These are phyloP conservation scores for Colletotrichum sp. DNA, from an alignment of 2,329 filamentous ascomycete species.

Conservation along the genomic window DNA sequence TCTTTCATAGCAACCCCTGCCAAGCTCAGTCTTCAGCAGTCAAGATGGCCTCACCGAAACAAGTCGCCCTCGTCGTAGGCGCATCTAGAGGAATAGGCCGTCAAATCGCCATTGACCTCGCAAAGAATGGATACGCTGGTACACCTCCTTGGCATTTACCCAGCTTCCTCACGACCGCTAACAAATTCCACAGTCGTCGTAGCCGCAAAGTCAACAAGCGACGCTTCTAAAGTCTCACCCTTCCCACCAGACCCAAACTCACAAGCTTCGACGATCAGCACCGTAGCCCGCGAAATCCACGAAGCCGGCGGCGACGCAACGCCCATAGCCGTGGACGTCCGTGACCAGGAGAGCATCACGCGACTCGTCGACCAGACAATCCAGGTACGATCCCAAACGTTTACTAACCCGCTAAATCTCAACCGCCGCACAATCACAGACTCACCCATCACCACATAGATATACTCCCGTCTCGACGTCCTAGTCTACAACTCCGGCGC, in stretches of 20 bases:
- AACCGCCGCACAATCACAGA: background rate
- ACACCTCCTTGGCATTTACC: constrained; percentile 19
- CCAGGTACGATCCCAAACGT: constrained; percentile 29
- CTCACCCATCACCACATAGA: constrained; percentile 29
- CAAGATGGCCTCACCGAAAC: constrained; percentile 12
- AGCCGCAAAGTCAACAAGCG: constrained; percentile 75
- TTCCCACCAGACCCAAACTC: constrained; percentile 83
- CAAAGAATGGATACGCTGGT: constrained; percentile 74
- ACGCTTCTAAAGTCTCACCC: constrained; percentile 57
- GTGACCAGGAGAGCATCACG: constrained; percentile 66
- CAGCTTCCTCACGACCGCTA: background rate
- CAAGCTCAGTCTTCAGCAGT: background rate
- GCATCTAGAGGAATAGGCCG: constrained; percentile 82
- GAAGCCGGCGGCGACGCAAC: constrained; percentile 67
- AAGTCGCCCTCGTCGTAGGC: constrained; percentile 74
- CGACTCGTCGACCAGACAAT: constrained; percentile 64
- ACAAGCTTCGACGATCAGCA: constrained; percentile 76
- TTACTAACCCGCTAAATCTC: background rate
- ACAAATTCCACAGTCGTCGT: constrained; percentile 65
- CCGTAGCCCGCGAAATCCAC: constrained; percentile 76
- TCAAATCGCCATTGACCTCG: constrained; percentile 80
- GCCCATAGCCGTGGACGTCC: constrained; percentile 73
- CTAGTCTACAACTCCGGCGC: constrained; percentile 85
- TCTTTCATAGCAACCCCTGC: background rate
- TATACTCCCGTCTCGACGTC: constrained; percentile 71